phyloP scores from a whole-genome alignment of 108 stramenopile species.

The Poteriospumella lacustris region DNA sequence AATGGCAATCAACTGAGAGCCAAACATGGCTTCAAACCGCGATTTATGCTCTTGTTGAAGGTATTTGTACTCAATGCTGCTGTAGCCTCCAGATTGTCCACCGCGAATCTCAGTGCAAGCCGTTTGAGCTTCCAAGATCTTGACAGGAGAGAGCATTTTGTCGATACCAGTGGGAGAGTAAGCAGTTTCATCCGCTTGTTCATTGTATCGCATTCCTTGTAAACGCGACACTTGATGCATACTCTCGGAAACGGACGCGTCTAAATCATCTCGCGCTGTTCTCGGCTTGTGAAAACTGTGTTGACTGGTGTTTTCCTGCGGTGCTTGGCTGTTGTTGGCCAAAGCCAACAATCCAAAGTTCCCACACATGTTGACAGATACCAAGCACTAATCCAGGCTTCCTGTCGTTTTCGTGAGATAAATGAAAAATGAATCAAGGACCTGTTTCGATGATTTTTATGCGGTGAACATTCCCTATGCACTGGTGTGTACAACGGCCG shows the following conservation, averaged over 20 bases:
- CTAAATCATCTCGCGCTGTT: background rate
- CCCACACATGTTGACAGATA: slow-evolving; percentile 35
- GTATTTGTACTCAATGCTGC: slow-evolving; percentile 14
- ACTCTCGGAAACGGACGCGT: background rate
- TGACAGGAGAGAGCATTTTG: background rate
- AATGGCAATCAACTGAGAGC: background rate
- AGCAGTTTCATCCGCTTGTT: background rate
- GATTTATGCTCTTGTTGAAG: background rate
- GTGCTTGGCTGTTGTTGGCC: background rate
- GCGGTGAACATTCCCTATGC: no score
- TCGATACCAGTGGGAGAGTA: background rate
- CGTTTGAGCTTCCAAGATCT: slow-evolving; percentile 16
- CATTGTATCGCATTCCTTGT: background rate
- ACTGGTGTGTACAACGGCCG: no score
- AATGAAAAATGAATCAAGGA: no score
- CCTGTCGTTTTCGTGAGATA: no score
- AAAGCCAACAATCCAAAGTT: slow-evolving; percentile 32
- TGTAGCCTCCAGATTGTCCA: slow-evolving; percentile 26
- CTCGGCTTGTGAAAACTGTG: background rate
- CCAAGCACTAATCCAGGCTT: no score
- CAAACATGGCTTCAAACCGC: slow-evolving; percentile 1
- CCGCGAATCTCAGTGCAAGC: slow-evolving; percentile 25
- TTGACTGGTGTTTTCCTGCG: background rate
- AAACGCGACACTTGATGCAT: slow-evolving; percentile 3
- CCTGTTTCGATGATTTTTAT: no score